Base-by-base conservation (phyloP, 306 rosid species). In the Vigna nakashimae region DNA sequence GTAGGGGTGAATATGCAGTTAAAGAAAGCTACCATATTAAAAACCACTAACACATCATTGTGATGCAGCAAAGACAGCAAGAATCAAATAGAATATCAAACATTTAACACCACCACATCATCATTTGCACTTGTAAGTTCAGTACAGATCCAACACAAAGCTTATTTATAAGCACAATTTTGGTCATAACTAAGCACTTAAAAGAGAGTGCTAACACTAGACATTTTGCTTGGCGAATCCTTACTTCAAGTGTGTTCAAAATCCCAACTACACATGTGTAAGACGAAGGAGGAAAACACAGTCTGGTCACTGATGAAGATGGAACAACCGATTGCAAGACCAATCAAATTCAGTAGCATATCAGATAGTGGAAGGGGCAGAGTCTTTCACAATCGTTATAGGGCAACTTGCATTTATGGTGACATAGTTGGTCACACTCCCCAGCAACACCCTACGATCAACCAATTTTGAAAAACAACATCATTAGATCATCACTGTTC, bases 391-490 rank as follows among this genome's bases (percentile, higher is more conserved):
- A 66, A 88, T 43, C 14, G 88, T 88, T 56, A 86, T 85, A 4
- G 91, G 88, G 75, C 86, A 81, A 77, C 1, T 64, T 5, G 87
- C 91, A 75, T 88, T 86, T 51, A 85, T 3, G 45, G 82, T 52
- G 32, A 88, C 90, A n/a, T 79, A 77, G 60, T 20, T 86, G 68
- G 84, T 86, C 60, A 88, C 91, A 75, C 91, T 88, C 71, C 89
- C 91, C 83, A 86, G 71, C 60, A 88, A 70, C 1, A 88, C 89
- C 88, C 90, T 86, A 42, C 67, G 81, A 36, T 18, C 69, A 71
- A 56, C 13, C 75, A 75, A 63, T 20, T 28, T 24, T 34, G 69
- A 58, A 17, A 12, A 60, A 78, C 34, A 38, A 28, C 65, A 73
- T 80, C 49, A 71, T 52, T 59, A 72, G 43, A 74, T 74, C 45